Conservation (phyloP, 805 yeast genomes). For the Candida nemodendra region DNA sequence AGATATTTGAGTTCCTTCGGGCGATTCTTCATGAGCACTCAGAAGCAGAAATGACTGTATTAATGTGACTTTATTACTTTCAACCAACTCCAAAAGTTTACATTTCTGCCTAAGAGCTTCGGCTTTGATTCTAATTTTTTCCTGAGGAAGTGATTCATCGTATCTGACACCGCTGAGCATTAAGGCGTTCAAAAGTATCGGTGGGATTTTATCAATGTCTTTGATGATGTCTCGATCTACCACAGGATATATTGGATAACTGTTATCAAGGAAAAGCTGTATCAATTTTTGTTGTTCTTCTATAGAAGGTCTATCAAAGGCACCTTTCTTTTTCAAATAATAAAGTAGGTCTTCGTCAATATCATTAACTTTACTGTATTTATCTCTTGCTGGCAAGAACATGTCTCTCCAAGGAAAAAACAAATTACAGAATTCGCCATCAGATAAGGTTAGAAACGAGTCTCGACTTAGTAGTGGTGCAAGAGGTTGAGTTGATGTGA, state of each 20-base stretch:
- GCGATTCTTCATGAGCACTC: conserved; percentile 32
- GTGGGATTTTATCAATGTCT: conserved; percentile 19
- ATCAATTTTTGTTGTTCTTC: conserved; percentile 24
- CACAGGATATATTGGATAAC: conserved; percentile 32
- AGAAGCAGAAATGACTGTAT: conserved; percentile 29
- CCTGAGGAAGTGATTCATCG: conserved; percentile 13
- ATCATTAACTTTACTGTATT: conserved; percentile 10
- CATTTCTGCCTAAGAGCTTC: conserved; percentile 26
- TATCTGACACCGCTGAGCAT: conserved; percentile 26
- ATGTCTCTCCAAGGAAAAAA: conserved; percentile 34
- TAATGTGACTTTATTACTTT: conserved; percentile 28
- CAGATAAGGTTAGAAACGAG: conserved; percentile 30
- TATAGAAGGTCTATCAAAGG: conserved; percentile 24
- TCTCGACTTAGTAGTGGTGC: conserved; percentile 33
- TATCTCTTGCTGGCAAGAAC: conserved; percentile 17
- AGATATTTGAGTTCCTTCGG: conserved; percentile 28
- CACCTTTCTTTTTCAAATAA: conserved; percentile 26
- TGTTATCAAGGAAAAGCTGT: conserved; percentile 22
- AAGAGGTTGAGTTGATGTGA: conserved; percentile 32
- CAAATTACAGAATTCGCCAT: conserved; percentile 30
- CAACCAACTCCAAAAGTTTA: conserved; percentile 26
- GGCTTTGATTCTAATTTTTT: conserved; percentile 22
- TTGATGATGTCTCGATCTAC: conserved; percentile 24
- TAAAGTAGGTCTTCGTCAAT: conserved; percentile 25
- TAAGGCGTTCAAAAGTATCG: conserved; percentile 31